These are phyloP conservation scores for Beauveria scarabaeidicola DNA, from an alignment of 2,329 filamentous ascomycete species.

Conservation along the genomic window DNA sequence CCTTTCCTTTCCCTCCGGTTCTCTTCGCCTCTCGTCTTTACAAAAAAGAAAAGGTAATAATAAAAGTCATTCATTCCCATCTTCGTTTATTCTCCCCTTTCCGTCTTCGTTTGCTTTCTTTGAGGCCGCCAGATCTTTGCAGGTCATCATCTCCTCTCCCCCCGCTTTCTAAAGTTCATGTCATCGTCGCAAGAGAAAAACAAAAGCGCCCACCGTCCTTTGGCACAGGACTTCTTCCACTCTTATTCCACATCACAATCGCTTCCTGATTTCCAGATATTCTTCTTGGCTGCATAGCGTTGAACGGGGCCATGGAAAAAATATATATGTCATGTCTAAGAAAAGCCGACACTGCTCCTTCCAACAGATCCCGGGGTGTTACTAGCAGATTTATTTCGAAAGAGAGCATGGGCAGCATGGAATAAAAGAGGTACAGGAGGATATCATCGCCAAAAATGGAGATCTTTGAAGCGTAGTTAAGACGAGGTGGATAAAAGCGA, in stretches of 20 bases:
- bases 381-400: background rate
- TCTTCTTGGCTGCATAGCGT: background rate
- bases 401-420: background rate
- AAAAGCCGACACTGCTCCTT: slow-evolving; percentile 7
- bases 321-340: slow-evolving; percentile 4
- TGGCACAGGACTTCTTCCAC: background rate
- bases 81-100: background rate
- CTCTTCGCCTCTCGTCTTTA: background rate
- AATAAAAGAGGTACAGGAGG: slow-evolving; percentile 5
- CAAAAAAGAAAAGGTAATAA: background rate
- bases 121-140: slow-evolving; percentile 1
- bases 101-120: background rate
- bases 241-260: background rate
- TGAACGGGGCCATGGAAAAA: background rate
- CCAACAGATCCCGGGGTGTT: background rate
- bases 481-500: background rate
- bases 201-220: background rate
- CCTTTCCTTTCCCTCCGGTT: background rate
- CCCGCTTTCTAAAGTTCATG: background rate
- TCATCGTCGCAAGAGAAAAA: background rate
- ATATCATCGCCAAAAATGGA: slow-evolving; percentile 9
- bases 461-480: slow-evolving; percentile 2
- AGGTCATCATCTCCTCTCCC: background rate
- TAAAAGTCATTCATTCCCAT: background rate
- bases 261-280: background rate